These are phyloP conservation scores for Parathielavia appendiculata DNA, from an alignment of 495 filamentous ascomycete genomes.

Conservation along the genomic window DNA sequence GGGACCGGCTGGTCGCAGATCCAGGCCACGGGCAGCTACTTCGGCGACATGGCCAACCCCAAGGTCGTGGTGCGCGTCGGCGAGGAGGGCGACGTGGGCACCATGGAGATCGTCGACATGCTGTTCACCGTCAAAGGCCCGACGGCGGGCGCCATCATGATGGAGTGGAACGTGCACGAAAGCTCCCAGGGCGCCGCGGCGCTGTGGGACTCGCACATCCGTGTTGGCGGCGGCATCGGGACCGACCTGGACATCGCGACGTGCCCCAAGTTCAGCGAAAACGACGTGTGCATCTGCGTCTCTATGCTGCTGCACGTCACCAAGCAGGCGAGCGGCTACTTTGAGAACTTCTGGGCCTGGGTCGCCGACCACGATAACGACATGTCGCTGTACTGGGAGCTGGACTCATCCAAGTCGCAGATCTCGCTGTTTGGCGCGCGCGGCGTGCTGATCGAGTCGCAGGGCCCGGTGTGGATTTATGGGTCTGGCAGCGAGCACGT, in stretches of 20 bases:
- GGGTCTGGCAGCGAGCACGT: slow-evolving; percentile 57
- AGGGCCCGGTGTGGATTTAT: slow-evolving; percentile 44
- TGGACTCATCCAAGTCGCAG: slow-evolving; percentile 57
- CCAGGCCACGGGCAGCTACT: slow-evolving; percentile 37
- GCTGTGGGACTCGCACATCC: slow-evolving; percentile 16
- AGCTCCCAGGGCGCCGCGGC: slow-evolving; percentile 1
- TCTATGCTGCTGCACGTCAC: slow-evolving; percentile 57
- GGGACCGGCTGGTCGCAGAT: slow-evolving; percentile 39
- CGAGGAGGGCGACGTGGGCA: slow-evolving; percentile 63
- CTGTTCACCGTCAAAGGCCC: slow-evolving; percentile 67
- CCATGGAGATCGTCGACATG: slow-evolving; percentile 75
- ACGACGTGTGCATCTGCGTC: slow-evolving; percentile 47
- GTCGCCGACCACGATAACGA: slow-evolving; percentile 60
- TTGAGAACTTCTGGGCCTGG: slow-evolving; percentile 91
- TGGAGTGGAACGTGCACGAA: slow-evolving; percentile 71
- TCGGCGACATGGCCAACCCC: slow-evolving; percentile 52
- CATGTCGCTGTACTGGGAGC: slow-evolving; percentile 54
- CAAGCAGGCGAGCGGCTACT: slow-evolving; percentile 59
- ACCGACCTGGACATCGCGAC: slow-evolving; percentile 58
- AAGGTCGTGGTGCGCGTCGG: slow-evolving; percentile 65
- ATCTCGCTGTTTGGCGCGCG: slow-evolving; percentile 82
- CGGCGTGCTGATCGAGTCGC: slow-evolving; percentile 64
- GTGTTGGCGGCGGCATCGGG: slow-evolving; percentile 41
- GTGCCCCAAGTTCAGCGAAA: slow-evolving; percentile 44
- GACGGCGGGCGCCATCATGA: slow-evolving; percentile 72